Evolutionary conservation across 1,284 basidiomycete genomes (phyloP).

Genomic region (Trametes sp.): DNA sequence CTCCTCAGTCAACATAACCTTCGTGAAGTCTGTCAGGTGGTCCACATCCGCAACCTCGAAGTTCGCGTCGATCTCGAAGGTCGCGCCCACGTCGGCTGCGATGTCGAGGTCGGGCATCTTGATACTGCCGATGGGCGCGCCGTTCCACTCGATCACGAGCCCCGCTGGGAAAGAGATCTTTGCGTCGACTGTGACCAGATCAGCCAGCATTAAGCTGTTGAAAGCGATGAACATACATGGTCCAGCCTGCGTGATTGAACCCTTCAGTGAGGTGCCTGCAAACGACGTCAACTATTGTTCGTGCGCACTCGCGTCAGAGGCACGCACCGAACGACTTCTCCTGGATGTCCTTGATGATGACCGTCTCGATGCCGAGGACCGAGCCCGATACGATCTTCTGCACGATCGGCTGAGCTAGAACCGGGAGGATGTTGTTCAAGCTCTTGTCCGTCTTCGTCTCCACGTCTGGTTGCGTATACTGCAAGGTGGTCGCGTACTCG

Average conservation of each 20-base stretch:
- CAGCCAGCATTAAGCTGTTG: not conserved
- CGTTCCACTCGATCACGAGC: constrained; percentile 69
- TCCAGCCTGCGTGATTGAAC: constrained; percentile 76
- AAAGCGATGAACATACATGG: constrained; percentile 61
- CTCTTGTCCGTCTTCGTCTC: constrained; percentile 68
- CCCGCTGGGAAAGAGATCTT: constrained; percentile 72
- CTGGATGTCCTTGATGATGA: constrained; percentile 65
- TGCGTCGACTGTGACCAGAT: constrained; percentile 63
- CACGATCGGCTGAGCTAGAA: constrained; percentile 82
- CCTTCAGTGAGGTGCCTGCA: constrained; percentile 63
- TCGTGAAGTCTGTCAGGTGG: constrained; percentile 73
- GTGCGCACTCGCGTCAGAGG: not conserved
- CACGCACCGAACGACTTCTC: constrained; percentile 63
- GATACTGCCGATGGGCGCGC: constrained; percentile 66
- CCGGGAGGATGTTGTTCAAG: constrained; percentile 71
- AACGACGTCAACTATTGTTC: constrained; percentile 11
- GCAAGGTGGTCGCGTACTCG: constrained; percentile 68
- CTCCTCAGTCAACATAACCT: constrained; percentile 68
- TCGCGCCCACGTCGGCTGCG: constrained; percentile 68
- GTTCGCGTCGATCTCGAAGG: constrained; percentile 60
- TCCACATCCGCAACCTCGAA: constrained; percentile 70
- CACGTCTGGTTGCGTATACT: constrained; percentile 67
- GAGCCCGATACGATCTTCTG: constrained; percentile 75
- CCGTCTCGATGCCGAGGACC: constrained; percentile 61
- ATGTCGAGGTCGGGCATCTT: constrained; percentile 67